Conservation (phyloP, 441 rosid genomes). For the Pelargonium australe region DNA sequence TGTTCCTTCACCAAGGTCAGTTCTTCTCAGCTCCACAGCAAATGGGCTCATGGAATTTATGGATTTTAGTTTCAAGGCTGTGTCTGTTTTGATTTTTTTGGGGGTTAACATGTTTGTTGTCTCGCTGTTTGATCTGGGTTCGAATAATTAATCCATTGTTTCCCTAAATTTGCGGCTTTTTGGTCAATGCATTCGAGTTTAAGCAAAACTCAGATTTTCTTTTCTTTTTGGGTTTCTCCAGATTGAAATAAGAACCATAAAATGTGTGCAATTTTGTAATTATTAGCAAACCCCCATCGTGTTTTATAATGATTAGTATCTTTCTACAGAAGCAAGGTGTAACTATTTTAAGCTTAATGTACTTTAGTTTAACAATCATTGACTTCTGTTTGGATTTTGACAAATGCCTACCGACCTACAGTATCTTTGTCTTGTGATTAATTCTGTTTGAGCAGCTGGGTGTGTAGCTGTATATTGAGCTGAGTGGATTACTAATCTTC, state of each 20-base stretch:
- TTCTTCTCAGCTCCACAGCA: neutral
- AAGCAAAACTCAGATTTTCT: slow-evolving; percentile 26
- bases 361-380: neutral
- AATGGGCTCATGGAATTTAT: neutral
- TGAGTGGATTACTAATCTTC: neutral
- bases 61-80: slow-evolving; percentile 9
- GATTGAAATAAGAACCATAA: slow-evolving; percentile 15
- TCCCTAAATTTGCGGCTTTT: slow-evolving; percentile 17
- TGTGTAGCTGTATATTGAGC: too few species aligned
- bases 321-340: neutral
- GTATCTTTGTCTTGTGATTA: neutral
- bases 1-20: slow-evolving; percentile 48
- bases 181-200: slow-evolving; percentile 8
- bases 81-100: slow-evolving; percentile 7
- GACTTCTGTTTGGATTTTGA: neutral
- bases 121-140: slow-evolving; percentile 26
- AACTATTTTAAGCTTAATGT: neutral
- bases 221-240: slow-evolving; percentile 17
- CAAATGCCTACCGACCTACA: neutral
- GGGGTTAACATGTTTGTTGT: slow-evolving; percentile 16
- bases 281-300: slow-evolving; percentile 18
- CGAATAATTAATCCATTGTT: neutral
- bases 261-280: slow-evolving; percentile 14
- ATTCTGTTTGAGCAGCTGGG: too few species aligned
- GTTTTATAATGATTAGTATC: slow-evolving; percentile 9